These are phyloP conservation scores for Debaryomyces maramus DNA, from an alignment of 805 yeast species.

Conservation along the genomic window DNA sequence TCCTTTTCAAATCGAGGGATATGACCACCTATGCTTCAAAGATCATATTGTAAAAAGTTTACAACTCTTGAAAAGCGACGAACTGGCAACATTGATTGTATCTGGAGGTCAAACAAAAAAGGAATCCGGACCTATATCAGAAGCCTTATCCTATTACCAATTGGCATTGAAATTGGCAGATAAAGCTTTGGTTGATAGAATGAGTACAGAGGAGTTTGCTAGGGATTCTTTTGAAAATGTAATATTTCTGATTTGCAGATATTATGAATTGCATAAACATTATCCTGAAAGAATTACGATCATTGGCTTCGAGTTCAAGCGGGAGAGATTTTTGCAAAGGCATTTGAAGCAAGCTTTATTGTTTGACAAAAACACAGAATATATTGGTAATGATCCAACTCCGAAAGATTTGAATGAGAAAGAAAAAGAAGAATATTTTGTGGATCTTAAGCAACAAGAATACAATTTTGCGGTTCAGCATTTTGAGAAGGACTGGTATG, in stretches of 20 bases:
- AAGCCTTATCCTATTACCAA: slow-evolving; percentile 56
- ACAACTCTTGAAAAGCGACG: slow-evolving; percentile 29
- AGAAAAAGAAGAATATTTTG: slow-evolving; percentile 40
- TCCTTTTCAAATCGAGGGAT: slow-evolving; percentile 65
- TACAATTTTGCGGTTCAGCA: slow-evolving; percentile 50
- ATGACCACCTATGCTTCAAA: slow-evolving; percentile 65
- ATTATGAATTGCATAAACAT: slow-evolving; percentile 41
- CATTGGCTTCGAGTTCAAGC: slow-evolving; percentile 76
- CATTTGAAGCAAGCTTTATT: slow-evolving; percentile 54
- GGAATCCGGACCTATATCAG: slow-evolving; percentile 55
- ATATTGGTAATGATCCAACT: slow-evolving; percentile 59
- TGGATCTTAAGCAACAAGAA: slow-evolving; percentile 51
- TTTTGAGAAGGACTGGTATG: slow-evolving; percentile 60
- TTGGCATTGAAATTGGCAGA: slow-evolving; percentile 36
- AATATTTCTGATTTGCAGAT: slow-evolving; percentile 57
- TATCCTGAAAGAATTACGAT: slow-evolving; percentile 58
- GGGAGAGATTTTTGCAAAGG: slow-evolving; percentile 52
- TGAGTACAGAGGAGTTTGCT: slow-evolving; percentile 67
- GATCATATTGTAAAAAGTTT: slow-evolving; percentile 57
- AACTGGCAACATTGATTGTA: slow-evolving; percentile 40
- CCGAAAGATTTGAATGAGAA: slow-evolving; percentile 31
- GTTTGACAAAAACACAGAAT: slow-evolving; percentile 37
- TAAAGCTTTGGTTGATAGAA: slow-evolving; percentile 17
- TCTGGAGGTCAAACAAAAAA: slow-evolving; percentile 76
- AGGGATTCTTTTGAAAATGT: slow-evolving; percentile 81